phyloP scores from a whole-genome alignment of 192 early-diverging fungal species.

The Kappamyces sp. region DNA sequence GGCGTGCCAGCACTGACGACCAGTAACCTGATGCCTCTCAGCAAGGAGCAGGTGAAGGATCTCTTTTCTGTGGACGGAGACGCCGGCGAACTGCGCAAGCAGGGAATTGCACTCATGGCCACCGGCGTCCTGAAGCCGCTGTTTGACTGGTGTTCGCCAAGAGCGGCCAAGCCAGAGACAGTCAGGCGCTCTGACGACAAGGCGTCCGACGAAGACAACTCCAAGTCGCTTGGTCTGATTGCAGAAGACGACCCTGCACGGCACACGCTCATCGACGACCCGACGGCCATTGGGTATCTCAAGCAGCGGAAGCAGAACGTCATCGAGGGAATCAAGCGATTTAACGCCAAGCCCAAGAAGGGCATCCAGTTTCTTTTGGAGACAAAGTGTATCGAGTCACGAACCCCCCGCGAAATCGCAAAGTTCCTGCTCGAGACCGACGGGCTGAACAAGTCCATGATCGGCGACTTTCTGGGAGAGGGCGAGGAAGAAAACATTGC shows the following conservation, averaged over 20 bases:
- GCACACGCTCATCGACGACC: conserved; percentile 61
- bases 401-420: conserved; percentile 69
- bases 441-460: conserved; percentile 77
- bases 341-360: conserved; percentile 85
- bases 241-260: conserved; percentile 32
- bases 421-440: conserved; percentile 68
- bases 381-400: conserved; percentile 56
- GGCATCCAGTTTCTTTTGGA: conserved; percentile 71
- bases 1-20: conserved; percentile 44
- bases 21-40: conserved; percentile 36
- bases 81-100: conserved; percentile 40
- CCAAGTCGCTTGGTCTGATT: conserved; percentile 28
- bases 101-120: conserved; percentile 48
- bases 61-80: conserved; percentile 48
- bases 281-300: conserved; percentile 72
- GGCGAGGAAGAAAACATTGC: conserved; percentile 86
- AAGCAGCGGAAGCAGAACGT: conserved; percentile 83
- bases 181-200: conserved; percentile 16
- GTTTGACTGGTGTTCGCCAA: conserved; percentile 32
- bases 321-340: conserved; percentile 68
- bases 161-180: conserved; percentile 17
- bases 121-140: conserved; percentile 43
- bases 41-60: conserved; percentile 51
- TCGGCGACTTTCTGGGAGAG: conserved; percentile 92
- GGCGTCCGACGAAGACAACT: conserved; percentile 17